Base-by-base conservation (phyloP, 345 rosid species). In the Eucalyptus erythrocorys region DNA sequence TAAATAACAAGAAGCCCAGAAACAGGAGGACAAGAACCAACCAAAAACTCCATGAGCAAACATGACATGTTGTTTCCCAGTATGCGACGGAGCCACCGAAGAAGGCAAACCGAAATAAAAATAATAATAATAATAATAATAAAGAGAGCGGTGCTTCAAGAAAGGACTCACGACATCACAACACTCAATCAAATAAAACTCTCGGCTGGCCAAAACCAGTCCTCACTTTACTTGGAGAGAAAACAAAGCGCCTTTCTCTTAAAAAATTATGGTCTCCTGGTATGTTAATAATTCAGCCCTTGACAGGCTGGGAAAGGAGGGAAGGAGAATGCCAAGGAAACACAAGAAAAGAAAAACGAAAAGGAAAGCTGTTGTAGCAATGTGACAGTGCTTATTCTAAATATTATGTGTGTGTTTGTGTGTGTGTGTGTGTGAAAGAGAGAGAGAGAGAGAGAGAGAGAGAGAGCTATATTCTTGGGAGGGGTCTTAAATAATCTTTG, bases 301-400 rank as follows among this genome's bases (percentile, higher is more conserved):
- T 95, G 97, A 95, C 98, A 96, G 99, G 95, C 95, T 95, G 99
- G 94, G 94, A 90, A 76, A 37, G 82, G 47, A 76, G 30, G 82
- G 47, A 76, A 76, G 42, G 82, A 76, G 82, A 76, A 10, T 37
- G 82, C 82, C 82, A 76, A 92, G 92, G 92, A 87, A 90, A 90
- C 89, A 89, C 90, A 86, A 87, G n/a, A 86, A 81, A 59, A 53
- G 21, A 32, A 82, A 82, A 82, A 71, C 43, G 49, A 51, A 34
- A 89, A 89, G 90, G 64, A 87, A 88, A 87, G 94, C 93, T 89
- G 89, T 92, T 87, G 64, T 84, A 86, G 86, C 91, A 89, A 88
- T 89, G 89, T 48, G 85, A 86, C 55, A 68, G 85, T 43, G 79
- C 87, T 81, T 40, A 37, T 19, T 76, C 82, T 76, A 76, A 40